Percentiles rank a stretch among this genome's conserved stretches.
Evolutionary conservation across 768 basidiomycete genomes (phyloP).

Genomic region (Kwoniella pini): DNA sequence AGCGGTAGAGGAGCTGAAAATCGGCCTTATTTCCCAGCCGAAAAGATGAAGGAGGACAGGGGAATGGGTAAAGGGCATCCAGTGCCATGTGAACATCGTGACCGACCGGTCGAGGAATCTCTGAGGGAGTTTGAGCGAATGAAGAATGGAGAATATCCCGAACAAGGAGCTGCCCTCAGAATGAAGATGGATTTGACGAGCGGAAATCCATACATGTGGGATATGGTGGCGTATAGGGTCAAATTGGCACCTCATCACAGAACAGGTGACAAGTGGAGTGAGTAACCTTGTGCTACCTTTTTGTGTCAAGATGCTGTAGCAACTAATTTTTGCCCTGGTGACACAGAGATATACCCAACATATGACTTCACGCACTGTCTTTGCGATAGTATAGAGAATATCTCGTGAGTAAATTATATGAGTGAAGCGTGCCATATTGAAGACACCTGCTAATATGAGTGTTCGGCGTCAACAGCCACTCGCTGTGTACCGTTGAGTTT

Average conservation of each 20-base stretch:
- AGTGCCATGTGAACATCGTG: conserved; percentile 80
- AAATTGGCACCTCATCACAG: conserved; percentile 88
- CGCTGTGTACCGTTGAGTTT: conserved; percentile 94
- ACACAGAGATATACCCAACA: conserved; percentile 82
- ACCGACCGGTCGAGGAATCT: conserved; percentile 82
- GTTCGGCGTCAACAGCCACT: conserved; percentile 77
- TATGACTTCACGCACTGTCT: conserved; percentile 99
- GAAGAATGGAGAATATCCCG: conserved; percentile 84
- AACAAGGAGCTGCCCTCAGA: conserved; percentile 86
- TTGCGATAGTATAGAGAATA: conserved; percentile 97
- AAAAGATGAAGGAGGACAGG: conserved; percentile 84
- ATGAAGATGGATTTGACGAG: conserved; percentile 96
- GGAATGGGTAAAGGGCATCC: conserved; percentile 80
- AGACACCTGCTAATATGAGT: too few relatives aligned
- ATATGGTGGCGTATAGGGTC: conserved; percentile 93
- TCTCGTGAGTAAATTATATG: conserved; percentile 69
- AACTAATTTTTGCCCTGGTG: too few relatives aligned
- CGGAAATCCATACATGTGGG: conserved; percentile 99
- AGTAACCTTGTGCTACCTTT: conserved; percentile 19
- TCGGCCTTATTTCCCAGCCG: conserved; percentile 61
- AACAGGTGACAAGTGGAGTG: conserved; percentile 85
- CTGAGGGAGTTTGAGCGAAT: conserved; percentile 85
- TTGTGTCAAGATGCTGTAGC: too few relatives aligned
- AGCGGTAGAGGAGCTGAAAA: too few relatives aligned
- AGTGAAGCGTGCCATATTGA: background rate